Conservation (phyloP, 768 basidiomycete genomes). For the Amanita exitialis region DNA sequence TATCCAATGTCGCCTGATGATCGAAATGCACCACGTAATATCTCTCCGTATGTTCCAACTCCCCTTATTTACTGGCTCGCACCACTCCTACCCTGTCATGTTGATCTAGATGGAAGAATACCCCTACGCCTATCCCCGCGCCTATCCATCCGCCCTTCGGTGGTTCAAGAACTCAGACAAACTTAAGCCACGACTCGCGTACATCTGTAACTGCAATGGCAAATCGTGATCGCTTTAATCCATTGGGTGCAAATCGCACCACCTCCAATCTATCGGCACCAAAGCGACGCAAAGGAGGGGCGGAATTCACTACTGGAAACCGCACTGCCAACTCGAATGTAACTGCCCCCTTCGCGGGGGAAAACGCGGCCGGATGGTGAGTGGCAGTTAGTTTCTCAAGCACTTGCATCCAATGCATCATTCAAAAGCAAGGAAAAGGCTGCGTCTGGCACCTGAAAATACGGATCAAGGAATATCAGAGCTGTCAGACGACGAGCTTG, state of each 20-base stretch:
- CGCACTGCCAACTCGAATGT: neutral
- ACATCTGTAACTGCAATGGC: neutral
- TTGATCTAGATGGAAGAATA: conserved; percentile 6
- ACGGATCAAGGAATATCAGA: neutral
- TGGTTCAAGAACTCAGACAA: neutral
- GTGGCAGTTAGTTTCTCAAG: neutral
- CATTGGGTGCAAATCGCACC: neutral
- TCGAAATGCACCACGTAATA: neutral
- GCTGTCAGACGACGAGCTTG: neutral
- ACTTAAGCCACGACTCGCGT: neutral
- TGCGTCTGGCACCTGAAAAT: neutral
- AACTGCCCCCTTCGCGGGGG: neutral
- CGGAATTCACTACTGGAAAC: neutral
- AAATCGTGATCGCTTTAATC: neutral
- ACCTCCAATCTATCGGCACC: neutral
- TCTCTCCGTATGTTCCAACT: neutral
- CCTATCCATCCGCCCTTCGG: neutral
- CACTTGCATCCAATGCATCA: neutral
- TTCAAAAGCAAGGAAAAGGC: neutral
- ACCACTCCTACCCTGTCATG: neutral
- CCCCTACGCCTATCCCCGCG: neutral
- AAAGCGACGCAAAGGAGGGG: neutral
- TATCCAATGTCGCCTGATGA: conserved; percentile 1
- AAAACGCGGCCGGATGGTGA: neutral
- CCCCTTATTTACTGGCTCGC: neutral